Conservation (phyloP, 2,329 filamentous ascomycete genomes). For the Calycina herbarum region DNA sequence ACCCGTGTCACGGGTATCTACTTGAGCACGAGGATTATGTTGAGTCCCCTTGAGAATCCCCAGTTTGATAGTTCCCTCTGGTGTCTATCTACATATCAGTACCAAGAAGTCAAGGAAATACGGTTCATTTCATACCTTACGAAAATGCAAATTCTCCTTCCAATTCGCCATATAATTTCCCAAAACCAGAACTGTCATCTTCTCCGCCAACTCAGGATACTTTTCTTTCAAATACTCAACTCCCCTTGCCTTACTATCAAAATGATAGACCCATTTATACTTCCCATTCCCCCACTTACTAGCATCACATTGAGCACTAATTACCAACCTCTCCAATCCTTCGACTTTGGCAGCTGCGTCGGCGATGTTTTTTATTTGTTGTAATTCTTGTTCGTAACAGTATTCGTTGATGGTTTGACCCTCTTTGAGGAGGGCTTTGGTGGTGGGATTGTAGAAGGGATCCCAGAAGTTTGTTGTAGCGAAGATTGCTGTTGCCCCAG, state of each 20-base stretch:
- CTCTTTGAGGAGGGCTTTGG: constrained; percentile 18
- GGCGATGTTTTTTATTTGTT: constrained; percentile 41
- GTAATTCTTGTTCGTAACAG: constrained; percentile 38
- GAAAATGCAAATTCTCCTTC: constrained; percentile 18
- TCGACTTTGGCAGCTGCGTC: constrained; percentile 39
- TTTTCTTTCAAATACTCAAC: constrained; percentile 35
- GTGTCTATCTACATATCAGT: constrained; percentile 7
- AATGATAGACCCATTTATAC: constrained; percentile 43
- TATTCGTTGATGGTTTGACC: constrained; percentile 29
- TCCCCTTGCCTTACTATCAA: constrained; percentile 40
- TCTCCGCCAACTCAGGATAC: constrained; percentile 34
- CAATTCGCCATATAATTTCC: constrained; percentile 33
- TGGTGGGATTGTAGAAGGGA: constrained; percentile 27
- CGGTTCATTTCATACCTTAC: constrained; percentile 16
- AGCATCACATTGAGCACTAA: constrained; percentile 41
- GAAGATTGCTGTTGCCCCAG: constrained; percentile 50
- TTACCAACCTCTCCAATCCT: constrained; percentile 41
- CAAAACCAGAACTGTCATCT: constrained; percentile 38
- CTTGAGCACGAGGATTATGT: constrained; percentile 21
- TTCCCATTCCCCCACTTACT: constrained; percentile 43
- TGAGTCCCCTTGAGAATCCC: constrained; percentile 30
- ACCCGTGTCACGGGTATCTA: constrained; percentile 23
- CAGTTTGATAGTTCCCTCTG: constrained; percentile 30
- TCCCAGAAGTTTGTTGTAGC: constrained; percentile 43
- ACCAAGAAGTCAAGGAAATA: background rate